phyloP scores from a whole-genome alignment of 2,329 filamentous ascomycete genomes.

The Onygenales sp. region DNA sequence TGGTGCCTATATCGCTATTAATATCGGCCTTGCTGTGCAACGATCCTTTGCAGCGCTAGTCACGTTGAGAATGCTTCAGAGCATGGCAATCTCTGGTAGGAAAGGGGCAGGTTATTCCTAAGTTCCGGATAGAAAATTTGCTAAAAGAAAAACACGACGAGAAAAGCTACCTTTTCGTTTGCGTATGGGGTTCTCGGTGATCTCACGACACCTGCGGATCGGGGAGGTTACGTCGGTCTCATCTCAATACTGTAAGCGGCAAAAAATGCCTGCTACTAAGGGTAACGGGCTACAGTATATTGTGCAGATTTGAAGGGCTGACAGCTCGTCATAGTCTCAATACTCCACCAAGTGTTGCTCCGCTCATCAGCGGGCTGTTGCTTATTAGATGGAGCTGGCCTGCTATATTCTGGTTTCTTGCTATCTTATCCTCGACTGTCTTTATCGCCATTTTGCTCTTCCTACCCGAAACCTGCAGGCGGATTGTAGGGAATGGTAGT shows the following conservation, averaged over 20 bases:
- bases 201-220: conserved; percentile 20
- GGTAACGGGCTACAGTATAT: too few relatives aligned
- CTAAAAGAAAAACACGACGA: conserved; percentile 12
- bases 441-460: conserved; percentile 13
- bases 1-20: conserved; percentile 26
- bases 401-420: conserved; percentile 25
- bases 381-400: conserved; percentile 18
- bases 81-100: conserved; percentile 16
- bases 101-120: not conserved
- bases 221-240: conserved; percentile 22
- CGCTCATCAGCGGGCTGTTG: conserved; percentile 22
- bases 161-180: conserved; percentile 19
- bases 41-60: conserved; percentile 25
- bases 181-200: conserved; percentile 24
- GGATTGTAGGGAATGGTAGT: conserved; percentile 24
- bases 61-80: conserved; percentile 28
- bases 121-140: not conserved
- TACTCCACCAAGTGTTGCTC: conserved; percentile 17
- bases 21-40: conserved; percentile 31
- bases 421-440: conserved; percentile 15
- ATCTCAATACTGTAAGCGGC: conserved; percentile 13
- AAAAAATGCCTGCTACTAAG: too few relatives aligned
- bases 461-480: conserved; percentile 25
- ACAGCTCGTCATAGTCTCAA: not conserved
- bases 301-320: not conserved